phyloP scores from a whole-genome alignment of 164 flowering plant genomes.

The Aristolochia contorta region DNA sequence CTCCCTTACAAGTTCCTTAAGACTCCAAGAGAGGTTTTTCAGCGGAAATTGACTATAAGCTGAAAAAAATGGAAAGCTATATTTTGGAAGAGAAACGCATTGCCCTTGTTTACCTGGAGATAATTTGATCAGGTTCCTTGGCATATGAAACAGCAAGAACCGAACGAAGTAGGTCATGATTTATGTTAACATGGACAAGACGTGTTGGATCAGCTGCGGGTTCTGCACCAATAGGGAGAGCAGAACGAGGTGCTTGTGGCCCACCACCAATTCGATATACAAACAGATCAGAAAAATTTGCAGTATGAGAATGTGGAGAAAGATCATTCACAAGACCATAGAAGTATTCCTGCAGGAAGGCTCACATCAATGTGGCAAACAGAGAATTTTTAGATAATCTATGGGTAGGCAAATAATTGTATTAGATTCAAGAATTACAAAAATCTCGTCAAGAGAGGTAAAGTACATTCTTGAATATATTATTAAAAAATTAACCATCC shows the following conservation, averaged over 20 bases:
- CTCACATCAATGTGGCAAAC: constrained; percentile 2
- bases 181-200: constrained; percentile 56
- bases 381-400: not conserved
- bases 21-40: too few relatives aligned
- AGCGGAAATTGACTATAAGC: not conserved
- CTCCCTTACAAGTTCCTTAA: too few relatives aligned
- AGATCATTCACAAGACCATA: constrained; percentile 84
- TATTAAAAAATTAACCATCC: too few relatives aligned
- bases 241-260: constrained; percentile 96
- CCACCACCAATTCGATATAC: constrained; percentile 88
- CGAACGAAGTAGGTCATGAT: constrained; percentile 62
- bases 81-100: constrained; percentile 3
- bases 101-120: constrained; percentile 54
- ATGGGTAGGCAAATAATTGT: not conserved
- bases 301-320: constrained; percentile 72
- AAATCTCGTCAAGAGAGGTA: too few relatives aligned
- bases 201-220: constrained; percentile 86
- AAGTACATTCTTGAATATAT: too few relatives aligned
- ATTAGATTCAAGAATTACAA: not conserved
- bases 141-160: constrained; percentile 95
- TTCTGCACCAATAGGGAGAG: constrained; percentile 93
- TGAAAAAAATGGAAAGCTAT: too few relatives aligned
- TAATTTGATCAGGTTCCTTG: constrained; percentile 75
- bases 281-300: constrained; percentile 62
- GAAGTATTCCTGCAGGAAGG: constrained; percentile 70